Conservation (phyloP, 768 basidiomycete genomes). For the Mycena latifolia region DNA sequence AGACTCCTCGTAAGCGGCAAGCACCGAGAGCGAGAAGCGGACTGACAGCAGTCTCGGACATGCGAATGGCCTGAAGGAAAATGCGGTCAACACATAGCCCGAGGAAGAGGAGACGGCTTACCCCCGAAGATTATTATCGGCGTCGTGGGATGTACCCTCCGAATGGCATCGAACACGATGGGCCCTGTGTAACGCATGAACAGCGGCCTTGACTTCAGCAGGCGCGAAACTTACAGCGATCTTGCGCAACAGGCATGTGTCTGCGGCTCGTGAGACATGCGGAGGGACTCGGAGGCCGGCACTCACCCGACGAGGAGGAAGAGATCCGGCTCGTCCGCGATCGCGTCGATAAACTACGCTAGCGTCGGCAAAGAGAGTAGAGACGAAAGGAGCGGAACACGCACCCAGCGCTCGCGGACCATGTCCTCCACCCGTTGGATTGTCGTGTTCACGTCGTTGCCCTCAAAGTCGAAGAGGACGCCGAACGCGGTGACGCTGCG, state of each 20-base stretch:
- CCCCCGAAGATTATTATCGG: conserved; percentile 87
- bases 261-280: conserved; percentile 1
- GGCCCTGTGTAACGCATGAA: conserved; percentile 63
- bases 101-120: not conserved
- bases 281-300: not conserved
- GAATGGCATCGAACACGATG: conserved; percentile 78
- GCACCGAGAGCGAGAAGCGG: not conserved
- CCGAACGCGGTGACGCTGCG: conserved; percentile 86
- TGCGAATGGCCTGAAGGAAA: conserved; percentile 70
- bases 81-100: not conserved
- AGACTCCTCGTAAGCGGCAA: not conserved
- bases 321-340: conserved; percentile 83
- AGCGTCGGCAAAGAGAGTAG: not conserved
- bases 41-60: conserved; percentile 82
- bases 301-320: conserved; percentile 74
- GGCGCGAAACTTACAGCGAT: conserved; percentile 64
- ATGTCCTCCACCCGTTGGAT: conserved; percentile 81
- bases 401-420: conserved; percentile 84
- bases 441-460: conserved; percentile 77
- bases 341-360: conserved; percentile 80
- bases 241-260: conserved; percentile 84
- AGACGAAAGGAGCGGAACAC: not conserved
- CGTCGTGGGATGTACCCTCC: conserved; percentile 74
- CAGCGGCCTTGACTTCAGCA: not conserved
- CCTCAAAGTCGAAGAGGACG: conserved; percentile 81